phyloP scores from a whole-genome alignment of 768 basidiomycete genomes.

The Lyophyllum shimeji region DNA sequence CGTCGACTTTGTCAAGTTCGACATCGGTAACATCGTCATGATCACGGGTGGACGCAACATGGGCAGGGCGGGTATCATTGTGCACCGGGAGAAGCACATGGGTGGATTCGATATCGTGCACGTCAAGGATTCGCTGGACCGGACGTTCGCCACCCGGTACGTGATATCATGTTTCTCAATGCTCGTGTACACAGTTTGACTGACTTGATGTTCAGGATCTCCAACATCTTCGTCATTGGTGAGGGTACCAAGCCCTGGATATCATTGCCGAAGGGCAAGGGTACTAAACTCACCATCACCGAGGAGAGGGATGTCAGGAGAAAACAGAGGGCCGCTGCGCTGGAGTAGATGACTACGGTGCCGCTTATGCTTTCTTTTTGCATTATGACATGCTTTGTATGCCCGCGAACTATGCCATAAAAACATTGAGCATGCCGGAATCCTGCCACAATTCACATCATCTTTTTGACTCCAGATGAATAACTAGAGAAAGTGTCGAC shows the following conservation, averaged over 20 bases:
- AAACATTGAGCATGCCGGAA: conserved; percentile 10
- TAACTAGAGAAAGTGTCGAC: too few species aligned
- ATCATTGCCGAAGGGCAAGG: conserved; percentile 96
- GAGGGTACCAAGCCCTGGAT: conserved; percentile 95
- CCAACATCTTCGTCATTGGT: conserved; percentile 98
- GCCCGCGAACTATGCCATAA: conserved; percentile 30
- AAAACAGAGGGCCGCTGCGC: conserved; percentile 69
- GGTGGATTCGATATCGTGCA: conserved; percentile 99
- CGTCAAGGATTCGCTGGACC: conserved; percentile 92
- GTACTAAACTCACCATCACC: conserved; percentile 94
- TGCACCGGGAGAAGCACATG: conserved; percentile 94
- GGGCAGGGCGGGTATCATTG: conserved; percentile 96
- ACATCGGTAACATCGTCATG: conserved; percentile 96
- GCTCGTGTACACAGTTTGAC: background rate
- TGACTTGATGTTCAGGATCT: conserved; percentile 53
- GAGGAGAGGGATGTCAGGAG: conserved; percentile 95
- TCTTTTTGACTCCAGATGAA: too few species aligned
- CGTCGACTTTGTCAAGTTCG: conserved; percentile 90
- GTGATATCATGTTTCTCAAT: conserved; percentile 24
- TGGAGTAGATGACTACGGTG: conserved; percentile 38
- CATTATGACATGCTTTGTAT: conserved; percentile 42
- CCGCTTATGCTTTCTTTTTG: conserved; percentile 23
- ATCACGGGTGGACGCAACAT: conserved; percentile 99
- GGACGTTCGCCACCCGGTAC: conserved; percentile 96
- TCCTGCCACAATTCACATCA: background rate